Conservation (phyloP, 176 grass and related monocot species). For the Zoysia japonica region DNA sequence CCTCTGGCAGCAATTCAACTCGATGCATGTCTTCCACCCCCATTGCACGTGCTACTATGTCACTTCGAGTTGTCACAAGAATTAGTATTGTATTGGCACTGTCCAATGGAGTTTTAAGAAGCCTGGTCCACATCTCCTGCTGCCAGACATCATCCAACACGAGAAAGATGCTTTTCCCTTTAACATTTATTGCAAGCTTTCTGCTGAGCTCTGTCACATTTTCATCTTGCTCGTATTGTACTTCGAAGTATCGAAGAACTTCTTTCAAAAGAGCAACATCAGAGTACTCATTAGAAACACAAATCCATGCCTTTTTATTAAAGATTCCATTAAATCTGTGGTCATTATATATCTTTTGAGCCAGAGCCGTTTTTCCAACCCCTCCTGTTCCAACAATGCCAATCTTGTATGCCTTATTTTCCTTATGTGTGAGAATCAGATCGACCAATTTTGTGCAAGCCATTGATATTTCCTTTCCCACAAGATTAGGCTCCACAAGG, state of each 20-base stretch:
- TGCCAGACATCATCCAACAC: background rate
- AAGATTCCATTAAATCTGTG: too few species aligned
- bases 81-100: background rate
- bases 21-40: background rate
- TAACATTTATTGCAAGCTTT: background rate
- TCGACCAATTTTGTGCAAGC: constrained; percentile 4
- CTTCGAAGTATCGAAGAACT: too few species aligned
- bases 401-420: constrained; percentile 17
- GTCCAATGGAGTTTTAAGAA: background rate
- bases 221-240: too few species aligned
- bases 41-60: background rate
- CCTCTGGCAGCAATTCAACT: background rate
- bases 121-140: background rate
- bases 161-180: background rate
- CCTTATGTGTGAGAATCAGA: background rate
- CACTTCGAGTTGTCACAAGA: background rate
- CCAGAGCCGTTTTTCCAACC: background rate
- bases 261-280: too few species aligned
- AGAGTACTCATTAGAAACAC: too few species aligned
- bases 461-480: background rate
- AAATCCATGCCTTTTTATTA: too few species aligned
- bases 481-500: constrained; percentile 31
- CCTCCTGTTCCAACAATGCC: background rate
- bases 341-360: too few species aligned
- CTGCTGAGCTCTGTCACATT: background rate